These are phyloP conservation scores for Uronychia setigera DNA, from an alignment of 73 alveolate genomes.

Conservation along the genomic window DNA sequence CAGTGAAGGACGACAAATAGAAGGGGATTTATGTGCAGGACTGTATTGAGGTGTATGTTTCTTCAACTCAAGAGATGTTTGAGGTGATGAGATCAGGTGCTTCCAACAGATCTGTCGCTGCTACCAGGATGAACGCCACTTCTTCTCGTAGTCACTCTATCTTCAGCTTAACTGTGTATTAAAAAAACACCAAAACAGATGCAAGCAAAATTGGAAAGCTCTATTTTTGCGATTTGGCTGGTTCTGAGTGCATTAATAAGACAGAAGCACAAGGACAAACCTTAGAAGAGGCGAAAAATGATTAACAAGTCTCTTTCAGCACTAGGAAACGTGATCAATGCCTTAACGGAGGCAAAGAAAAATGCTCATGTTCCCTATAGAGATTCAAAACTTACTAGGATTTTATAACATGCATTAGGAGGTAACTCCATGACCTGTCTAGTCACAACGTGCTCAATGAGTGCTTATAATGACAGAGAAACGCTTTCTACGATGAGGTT, in stretches of 20 bases:
- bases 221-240: slow-evolving; percentile 97
- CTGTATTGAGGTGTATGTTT: slow-evolving; percentile 93
- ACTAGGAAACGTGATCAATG: slow-evolving; percentile 97
- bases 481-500: slow-evolving; percentile 92
- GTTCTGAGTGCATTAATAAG: slow-evolving; percentile 95
- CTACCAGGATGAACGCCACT: slow-evolving; percentile 97
- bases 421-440: slow-evolving; percentile 95
- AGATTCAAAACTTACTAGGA: slow-evolving; percentile 96
- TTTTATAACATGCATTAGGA: slow-evolving; percentile 95
- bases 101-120: slow-evolving; percentile 94
- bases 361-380: slow-evolving; percentile 93
- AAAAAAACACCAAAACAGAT: slow-evolving; percentile 89
- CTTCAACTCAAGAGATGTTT: slow-evolving; percentile 89
- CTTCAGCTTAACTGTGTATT: slow-evolving; percentile 84
- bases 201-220: slow-evolving; percentile 91
- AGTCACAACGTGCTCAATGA: slow-evolving; percentile 83
- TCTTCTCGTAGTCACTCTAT: slow-evolving; percentile 95
- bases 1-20: slow-evolving; percentile 90
- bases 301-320: slow-evolving; percentile 94
- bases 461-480: slow-evolving; percentile 89
- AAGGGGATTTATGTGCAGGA: slow-evolving; percentile 96
- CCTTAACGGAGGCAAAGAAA: slow-evolving; percentile 89
- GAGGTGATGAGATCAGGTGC: slow-evolving; percentile 94
- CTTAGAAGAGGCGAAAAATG: slow-evolving; percentile 94
- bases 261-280: slow-evolving; percentile 92